phyloP scores from a whole-genome alignment of 1,284 basidiomycete genomes.

The Prillingera fragicola region DNA sequence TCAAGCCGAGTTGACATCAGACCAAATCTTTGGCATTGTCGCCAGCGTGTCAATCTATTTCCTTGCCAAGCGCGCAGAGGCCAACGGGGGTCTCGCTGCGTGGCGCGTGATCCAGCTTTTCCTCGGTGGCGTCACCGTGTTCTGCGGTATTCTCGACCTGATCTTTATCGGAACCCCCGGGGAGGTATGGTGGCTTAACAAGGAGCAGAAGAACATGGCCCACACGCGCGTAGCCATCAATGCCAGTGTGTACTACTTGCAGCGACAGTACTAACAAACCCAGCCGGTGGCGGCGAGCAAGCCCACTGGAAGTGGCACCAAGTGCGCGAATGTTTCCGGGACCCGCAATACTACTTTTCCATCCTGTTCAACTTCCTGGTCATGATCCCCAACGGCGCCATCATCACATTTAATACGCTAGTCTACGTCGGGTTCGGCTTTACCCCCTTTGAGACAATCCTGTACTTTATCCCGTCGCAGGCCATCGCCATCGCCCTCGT shows the following conservation, averaged over 20 bases:
- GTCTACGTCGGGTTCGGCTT: conserved; percentile 14
- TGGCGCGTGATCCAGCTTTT: conserved; percentile 27
- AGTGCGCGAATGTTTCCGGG: conserved; percentile 25
- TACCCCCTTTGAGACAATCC: conserved; percentile 13
- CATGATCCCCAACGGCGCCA: conserved; percentile 29
- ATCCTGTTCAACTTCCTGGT: conserved; percentile 21
- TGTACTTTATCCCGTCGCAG: conserved; percentile 19
- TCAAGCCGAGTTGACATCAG: background rate
- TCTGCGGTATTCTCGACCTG: conserved; percentile 9
- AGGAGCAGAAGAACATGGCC: conserved; percentile 27
- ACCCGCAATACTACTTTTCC: conserved; percentile 26
- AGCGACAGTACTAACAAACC: background rate
- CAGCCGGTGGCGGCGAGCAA: conserved; percentile 16
- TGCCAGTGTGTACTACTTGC: conserved; percentile 9
- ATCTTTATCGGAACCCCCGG: conserved; percentile 25
- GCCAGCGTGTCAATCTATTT: background rate
- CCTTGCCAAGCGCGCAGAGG: background rate
- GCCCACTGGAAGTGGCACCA: conserved; percentile 23
- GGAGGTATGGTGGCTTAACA: conserved; percentile 29
- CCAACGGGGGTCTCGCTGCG: conserved; percentile 11
- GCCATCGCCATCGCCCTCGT: conserved; percentile 14
- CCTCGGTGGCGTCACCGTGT: conserved; percentile 20
- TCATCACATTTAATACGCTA: conserved; percentile 20
- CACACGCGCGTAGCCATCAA: conserved; percentile 22
- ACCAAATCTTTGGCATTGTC: too few species aligned